Evolutionary conservation across 139 green algal genomes (phyloP).

Genomic region (Pedinophyceae sp.): DNA sequence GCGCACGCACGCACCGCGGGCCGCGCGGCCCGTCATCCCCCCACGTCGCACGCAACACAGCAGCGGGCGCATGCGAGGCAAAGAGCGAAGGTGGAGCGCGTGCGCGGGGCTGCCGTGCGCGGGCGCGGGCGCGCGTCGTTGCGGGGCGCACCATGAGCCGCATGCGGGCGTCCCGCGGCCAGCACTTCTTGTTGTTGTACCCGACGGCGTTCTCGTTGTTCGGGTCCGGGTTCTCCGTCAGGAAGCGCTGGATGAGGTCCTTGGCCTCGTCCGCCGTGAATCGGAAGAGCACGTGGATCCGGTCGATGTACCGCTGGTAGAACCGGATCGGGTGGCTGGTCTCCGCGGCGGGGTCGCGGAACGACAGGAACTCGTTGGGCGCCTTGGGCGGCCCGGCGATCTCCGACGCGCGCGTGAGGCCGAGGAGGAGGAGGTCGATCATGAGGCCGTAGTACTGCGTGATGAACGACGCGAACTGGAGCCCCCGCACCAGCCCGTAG

Average conservation of each 20-base stretch:
- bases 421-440: slow-evolving; percentile 92
- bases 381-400: slow-evolving; percentile 76
- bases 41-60: too few relatives aligned
- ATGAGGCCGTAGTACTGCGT: slow-evolving; percentile 92
- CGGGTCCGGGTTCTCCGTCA: slow-evolving; percentile 98
- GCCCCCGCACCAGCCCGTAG: slow-evolving; percentile 92
- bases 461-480: slow-evolving; percentile 96
- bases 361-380: slow-evolving; percentile 95
- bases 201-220: slow-evolving; percentile 99
- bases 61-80: too few relatives aligned
- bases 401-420: slow-evolving; percentile 86
- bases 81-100: too few relatives aligned
- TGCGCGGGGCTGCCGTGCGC: too few relatives aligned
- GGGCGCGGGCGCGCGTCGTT: too few relatives aligned
- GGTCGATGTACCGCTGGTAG: slow-evolving; percentile 81
- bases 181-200: slow-evolving; percentile 99
- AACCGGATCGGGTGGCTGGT: slow-evolving; percentile 89
- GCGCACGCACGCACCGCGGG: too few relatives aligned
- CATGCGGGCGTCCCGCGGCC: slow-evolving; percentile 96
- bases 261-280: slow-evolving; percentile 89
- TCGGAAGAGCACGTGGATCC: slow-evolving; percentile 49
- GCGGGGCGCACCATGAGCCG: too few relatives aligned
- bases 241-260: slow-evolving; percentile 88
- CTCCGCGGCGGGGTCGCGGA: slow-evolving; percentile 72
- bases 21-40: too few relatives aligned